Evolutionary conservation across 2,329 filamentous ascomycete species (phyloP).

Genomic region (Ophiostoma montium): DNA sequence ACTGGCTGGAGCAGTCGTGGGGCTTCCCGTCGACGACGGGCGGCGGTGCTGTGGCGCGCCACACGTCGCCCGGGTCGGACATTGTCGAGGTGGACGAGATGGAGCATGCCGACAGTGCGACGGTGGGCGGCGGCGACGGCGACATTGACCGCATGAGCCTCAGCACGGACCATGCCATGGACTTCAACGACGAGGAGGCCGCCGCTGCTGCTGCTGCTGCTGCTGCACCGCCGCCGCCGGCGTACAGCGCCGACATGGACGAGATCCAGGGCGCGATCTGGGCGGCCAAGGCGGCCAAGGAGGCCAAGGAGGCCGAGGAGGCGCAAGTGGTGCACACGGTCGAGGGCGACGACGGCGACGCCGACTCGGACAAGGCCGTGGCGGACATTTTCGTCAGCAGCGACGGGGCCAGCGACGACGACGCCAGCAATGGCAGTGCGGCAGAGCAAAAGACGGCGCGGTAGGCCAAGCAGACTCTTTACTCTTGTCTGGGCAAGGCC

Average conservation of each 20-base stretch:
- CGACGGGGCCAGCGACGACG: not conserved
- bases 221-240: constrained; percentile 14
- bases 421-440: constrained; percentile 31
- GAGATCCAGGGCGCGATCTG: constrained; percentile 22
- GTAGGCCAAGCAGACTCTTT: not conserved
- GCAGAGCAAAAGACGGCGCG: not conserved
- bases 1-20: constrained; percentile 25
- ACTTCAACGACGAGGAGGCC: constrained; percentile 5
- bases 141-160: constrained; percentile 9
- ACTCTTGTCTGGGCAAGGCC: too few relatives aligned
- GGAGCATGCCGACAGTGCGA: constrained; percentile 1
- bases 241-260: constrained; percentile 15
- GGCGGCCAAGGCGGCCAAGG: constrained; percentile 20
- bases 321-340: constrained; percentile 19
- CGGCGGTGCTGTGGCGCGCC: not conserved
- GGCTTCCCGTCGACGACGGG: constrained; percentile 23
- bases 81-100: constrained; percentile 8
- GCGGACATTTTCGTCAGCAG: constrained; percentile 12
- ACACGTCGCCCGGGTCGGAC: constrained; percentile 8
- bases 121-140: not conserved
- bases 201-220: too few relatives aligned
- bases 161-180: not conserved
- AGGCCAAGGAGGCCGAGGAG: constrained; percentile 19
- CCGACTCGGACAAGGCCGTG: constrained; percentile 30
- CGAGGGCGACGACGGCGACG: constrained; percentile 16